Conservation (phyloP, 2,329 filamentous ascomycete species). For the Diaporthe eres region DNA sequence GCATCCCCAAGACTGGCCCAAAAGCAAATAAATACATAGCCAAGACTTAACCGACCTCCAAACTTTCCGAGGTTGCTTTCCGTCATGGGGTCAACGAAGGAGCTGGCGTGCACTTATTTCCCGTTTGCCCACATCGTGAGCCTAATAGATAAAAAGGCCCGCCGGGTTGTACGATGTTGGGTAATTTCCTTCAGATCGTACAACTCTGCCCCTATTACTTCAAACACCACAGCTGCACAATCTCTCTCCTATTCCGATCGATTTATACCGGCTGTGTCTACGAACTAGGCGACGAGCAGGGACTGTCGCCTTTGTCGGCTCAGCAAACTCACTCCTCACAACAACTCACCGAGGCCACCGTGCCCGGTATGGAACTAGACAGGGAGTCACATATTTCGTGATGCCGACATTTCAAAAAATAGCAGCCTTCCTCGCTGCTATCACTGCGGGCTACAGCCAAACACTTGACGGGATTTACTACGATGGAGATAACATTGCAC, state of each 20-base stretch:
- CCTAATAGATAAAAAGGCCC: neutral
- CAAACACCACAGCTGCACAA: too few relatives aligned
- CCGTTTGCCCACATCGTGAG: neutral
- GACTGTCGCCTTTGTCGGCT: neutral
- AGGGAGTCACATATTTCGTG: neutral
- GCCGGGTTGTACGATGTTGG: neutral
- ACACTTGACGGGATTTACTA: constrained; percentile 63
- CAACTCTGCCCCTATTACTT: too few relatives aligned
- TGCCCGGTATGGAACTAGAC: neutral
- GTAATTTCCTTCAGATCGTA: neutral
- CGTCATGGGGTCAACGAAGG: neutral
- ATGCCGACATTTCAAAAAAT: neutral
- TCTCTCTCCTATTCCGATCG: neutral
- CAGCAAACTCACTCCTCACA: neutral
- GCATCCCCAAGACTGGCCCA: neutral
- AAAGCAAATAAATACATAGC: neutral
- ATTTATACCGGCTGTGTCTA: neutral
- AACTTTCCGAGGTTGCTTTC: neutral
- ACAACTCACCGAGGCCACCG: neutral
- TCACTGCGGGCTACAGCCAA: constrained; percentile 43
- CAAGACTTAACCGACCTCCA: neutral
- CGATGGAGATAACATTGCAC: constrained; percentile 72
- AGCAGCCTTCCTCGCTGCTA: neutral
- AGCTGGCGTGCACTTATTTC: neutral
- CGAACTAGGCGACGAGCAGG: neutral